Conservation (phyloP, 768 basidiomycete species). For the Phylloporus arenicola region DNA sequence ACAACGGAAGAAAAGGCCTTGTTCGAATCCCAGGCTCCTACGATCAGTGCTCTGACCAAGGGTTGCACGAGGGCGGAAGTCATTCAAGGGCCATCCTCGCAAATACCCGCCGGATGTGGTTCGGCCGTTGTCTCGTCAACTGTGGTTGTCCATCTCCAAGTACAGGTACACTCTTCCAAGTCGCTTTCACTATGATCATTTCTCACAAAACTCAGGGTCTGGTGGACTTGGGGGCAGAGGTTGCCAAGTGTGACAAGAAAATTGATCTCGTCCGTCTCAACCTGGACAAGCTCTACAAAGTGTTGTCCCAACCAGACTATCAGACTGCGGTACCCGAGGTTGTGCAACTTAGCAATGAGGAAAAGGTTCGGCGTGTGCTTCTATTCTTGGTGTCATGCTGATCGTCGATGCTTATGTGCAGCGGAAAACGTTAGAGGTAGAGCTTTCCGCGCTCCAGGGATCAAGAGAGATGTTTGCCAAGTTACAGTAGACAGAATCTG, state of each 20-base stretch:
- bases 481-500: constrained; percentile 40
- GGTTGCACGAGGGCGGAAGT: constrained; percentile 74
- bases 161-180: constrained; percentile 48
- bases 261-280: constrained; percentile 60
- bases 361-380: constrained; percentile 56
- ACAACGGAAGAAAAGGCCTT: constrained; percentile 56
- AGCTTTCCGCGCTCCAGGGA: constrained; percentile 64
- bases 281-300: constrained; percentile 71
- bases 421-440: constrained; percentile 75
- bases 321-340: constrained; percentile 72
- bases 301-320: constrained; percentile 71
- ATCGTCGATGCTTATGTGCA: constrained; percentile 24
- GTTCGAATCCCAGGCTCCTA: constrained; percentile 65
- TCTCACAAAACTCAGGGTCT: constrained; percentile 55
- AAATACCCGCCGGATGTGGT: constrained; percentile 88
- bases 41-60: constrained; percentile 79
- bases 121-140: constrained; percentile 73
- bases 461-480: constrained; percentile 74
- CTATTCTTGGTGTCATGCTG: not conserved
- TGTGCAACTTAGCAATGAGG: constrained; percentile 25
- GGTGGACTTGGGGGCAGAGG: constrained; percentile 83
- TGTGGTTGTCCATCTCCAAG: constrained; percentile 75
- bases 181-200: not conserved
- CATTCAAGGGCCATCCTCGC: constrained; percentile 47
- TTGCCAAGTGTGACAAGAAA: constrained; percentile 88